phyloP scores from a whole-genome alignment of 208 protist species.

The Porcisia hertigi region DNA sequence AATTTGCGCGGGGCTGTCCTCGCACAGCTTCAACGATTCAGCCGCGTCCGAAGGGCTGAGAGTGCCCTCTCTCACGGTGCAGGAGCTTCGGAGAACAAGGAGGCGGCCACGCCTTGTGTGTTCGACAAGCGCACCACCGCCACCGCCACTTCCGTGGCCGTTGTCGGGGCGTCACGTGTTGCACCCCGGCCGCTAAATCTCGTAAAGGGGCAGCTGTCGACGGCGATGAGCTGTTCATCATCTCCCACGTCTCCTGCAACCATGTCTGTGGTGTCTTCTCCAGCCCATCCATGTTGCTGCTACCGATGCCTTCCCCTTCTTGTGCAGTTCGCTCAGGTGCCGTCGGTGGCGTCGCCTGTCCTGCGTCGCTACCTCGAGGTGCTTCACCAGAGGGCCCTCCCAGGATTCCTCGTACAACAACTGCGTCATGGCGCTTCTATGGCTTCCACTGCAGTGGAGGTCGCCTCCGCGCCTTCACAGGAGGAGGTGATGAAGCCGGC shows the following conservation, averaged over 20 bases:
- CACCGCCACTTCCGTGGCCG: neutral
- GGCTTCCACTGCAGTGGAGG: neutral
- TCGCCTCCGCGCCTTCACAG: neutral
- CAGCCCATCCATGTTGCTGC: conserved; percentile 10
- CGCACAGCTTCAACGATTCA: conserved; percentile 53
- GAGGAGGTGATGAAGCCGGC: neutral
- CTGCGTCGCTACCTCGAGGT: conserved; percentile 24
- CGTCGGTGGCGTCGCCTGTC: conserved; percentile 15
- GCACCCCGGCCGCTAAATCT: neutral
- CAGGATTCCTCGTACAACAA: conserved; percentile 4
- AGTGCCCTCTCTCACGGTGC: neutral
- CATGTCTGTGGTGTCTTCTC: neutral
- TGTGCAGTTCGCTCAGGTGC: conserved; percentile 37
- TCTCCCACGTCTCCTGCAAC: neutral
- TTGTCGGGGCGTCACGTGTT: neutral
- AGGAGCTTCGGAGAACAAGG: neutral
- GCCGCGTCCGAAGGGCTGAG: neutral
- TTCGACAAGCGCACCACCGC: neutral
- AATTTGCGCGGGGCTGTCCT: conserved; percentile 45
- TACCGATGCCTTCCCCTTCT: conserved; percentile 22
- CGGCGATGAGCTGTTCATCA: neutral
- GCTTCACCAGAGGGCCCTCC: conserved; percentile 26
- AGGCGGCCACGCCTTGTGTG: neutral
- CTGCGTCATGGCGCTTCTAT: neutral
- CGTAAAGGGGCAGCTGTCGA: neutral